Percentiles rank a stretch among this genome's conserved stretches.
phyloP scores from a whole-genome alignment of 176 grass and related monocot genomes.

The Hsuehochloa calcarea region DNA sequence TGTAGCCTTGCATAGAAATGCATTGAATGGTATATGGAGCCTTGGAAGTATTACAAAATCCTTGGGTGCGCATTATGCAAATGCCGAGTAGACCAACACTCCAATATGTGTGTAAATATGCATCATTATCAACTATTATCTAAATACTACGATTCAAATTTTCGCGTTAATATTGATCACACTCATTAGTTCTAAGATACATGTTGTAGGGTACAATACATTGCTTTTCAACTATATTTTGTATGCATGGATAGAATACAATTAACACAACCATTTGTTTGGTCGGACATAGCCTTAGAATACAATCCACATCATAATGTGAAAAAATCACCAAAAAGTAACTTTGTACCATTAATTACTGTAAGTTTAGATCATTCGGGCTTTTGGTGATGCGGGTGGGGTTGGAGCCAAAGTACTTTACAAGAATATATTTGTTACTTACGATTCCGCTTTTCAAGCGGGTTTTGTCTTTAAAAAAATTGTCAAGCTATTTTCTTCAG shows the following conservation, averaged over 20 bases:
- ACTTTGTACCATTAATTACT: no score
- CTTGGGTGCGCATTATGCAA: not conserved
- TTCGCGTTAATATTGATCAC: not conserved
- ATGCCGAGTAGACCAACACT: not conserved
- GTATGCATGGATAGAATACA: not conserved
- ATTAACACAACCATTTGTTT: not conserved
- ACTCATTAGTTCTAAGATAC: not conserved
- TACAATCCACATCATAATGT: not conserved
- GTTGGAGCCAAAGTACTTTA: no score
- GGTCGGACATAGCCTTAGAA: not conserved
- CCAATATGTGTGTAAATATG: not conserved
- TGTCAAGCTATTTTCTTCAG: no score
- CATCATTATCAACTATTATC: not conserved
- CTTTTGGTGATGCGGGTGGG: no score
- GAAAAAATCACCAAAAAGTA: not conserved
- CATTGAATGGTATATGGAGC: not conserved
- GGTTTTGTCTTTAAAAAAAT: no score
- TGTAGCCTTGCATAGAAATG: not conserved
- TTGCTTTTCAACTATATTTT: not conserved
- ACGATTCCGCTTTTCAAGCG: no score
- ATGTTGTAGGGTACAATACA: not conserved
- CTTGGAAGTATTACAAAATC: not conserved
- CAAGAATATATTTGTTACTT: no score
- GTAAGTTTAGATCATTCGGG: no score
- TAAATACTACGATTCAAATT: not conserved